Evolutionary conservation across 2,329 filamentous ascomycete species (phyloP), one percentile per base, ranked within the genome.

Genomic region (Magnaporthiopsis rhizophila): DNA sequence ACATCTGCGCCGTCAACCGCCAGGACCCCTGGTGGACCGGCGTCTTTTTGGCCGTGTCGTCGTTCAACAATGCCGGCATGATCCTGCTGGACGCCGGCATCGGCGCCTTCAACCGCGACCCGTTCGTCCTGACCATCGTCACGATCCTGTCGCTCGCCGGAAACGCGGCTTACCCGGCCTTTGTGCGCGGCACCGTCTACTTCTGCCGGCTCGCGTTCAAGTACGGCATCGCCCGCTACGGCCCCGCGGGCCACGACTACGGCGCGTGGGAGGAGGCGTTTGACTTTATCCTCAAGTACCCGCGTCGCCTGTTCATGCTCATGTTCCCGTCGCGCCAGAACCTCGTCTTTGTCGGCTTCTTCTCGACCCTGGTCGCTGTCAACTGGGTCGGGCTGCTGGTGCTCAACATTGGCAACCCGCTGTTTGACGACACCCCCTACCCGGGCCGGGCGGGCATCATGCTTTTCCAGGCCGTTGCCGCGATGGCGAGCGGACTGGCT

Each of bases 1-100:
- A 75, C 12, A 75, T 79, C 4, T 79, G 85, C 1, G 70, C 74
- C 2, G 74, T 72, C 6, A 88, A 89, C 70, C 84, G 82, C 13
- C 79, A 87, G 63, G 84, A 86, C 65, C 83, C 87, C 38, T 89
- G 85, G 84, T 90, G 87, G 87, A 77, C 85, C 2, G 87, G 87
- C 57, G 81, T 86, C 59, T 90, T 90, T 74, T 86, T 88, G 66
- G 85, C 84, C 2, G 81, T 86, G 5, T 88, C 85, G 26, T 87
- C 87, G 0, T 90, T 90, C 74, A 89, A 89, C 74, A 90, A 89
- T 68, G 86, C 82, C 21, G 87, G 87, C 45, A 88, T 90, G 86
- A 84, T 82, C 24, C 76, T 89, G 53, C 75, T 89, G 12, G 86
- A 90, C 71, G 81, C 83, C 56, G 89, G 88, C 69, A 86, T 91